A percentile compares a stretch with the other conserved stretches of the same genome.
phyloP scores from a whole-genome alignment of 805 yeast genomes.

The Saturnispora quitensis region DNA sequence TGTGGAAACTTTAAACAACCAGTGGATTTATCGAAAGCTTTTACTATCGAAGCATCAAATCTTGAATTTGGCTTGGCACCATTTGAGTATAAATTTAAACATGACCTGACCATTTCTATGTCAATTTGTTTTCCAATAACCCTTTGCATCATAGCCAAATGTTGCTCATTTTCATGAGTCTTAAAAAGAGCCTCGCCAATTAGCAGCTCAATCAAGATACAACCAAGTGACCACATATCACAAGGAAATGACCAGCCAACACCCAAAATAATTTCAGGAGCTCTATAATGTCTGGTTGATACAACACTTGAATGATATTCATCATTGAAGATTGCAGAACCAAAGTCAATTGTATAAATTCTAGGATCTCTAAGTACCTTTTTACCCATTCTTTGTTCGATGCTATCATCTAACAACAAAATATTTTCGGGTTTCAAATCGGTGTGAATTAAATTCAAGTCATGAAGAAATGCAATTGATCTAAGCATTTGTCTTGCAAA shows the following conservation, averaged over 20 bases:
- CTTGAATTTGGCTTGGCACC: conserved; percentile 13
- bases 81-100: conserved; percentile 19
- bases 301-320: conserved; percentile 90
- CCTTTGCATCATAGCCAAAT: conserved; percentile 89
- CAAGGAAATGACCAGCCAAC: conserved; percentile 97
- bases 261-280: conserved; percentile 92
- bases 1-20: conserved; percentile 29
- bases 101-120: conserved; percentile 24
- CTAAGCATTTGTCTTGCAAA: conserved; percentile 77
- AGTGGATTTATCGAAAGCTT: conserved; percentile 24
- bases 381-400: conserved; percentile 29
- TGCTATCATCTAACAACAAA: conserved; percentile 49
- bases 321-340: conserved; percentile 90
- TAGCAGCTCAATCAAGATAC: conserved; percentile 81
- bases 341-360: conserved; percentile 90
- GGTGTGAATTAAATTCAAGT: conserved; percentile 83
- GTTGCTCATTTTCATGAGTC: conserved; percentile 92
- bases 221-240: conserved; percentile 95
- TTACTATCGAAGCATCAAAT: conserved; percentile 19
- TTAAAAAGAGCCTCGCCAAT: conserved; percentile 93
- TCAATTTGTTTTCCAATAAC: conserved; percentile 51
- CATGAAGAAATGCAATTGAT: conserved; percentile 84
- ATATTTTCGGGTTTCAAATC: conserved; percentile 96
- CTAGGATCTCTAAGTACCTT: conserved; percentile 62
- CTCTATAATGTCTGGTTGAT: conserved; percentile 92